phyloP scores from a whole-genome alignment of 805 yeast genomes.

The Priceomyces carsonii region DNA sequence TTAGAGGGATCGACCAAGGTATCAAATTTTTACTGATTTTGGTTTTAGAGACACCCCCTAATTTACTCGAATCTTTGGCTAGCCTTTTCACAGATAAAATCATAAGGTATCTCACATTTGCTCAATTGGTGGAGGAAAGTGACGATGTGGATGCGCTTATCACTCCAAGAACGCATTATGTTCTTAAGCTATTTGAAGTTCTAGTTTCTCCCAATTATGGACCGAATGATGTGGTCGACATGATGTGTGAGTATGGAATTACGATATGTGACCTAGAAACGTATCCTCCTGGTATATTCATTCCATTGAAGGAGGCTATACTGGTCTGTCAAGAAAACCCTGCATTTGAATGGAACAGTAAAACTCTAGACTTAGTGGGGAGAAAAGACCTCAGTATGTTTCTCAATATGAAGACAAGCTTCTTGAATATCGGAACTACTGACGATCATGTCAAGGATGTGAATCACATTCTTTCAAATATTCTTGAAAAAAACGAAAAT shows the following conservation, averaged over 20 bases:
- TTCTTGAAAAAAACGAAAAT: slow-evolving; percentile 41
- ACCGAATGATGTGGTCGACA: slow-evolving; percentile 54
- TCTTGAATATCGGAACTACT: slow-evolving; percentile 4
- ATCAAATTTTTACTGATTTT: slow-evolving; percentile 45
- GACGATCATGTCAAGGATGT: slow-evolving; percentile 30
- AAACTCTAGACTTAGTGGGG: slow-evolving; percentile 58
- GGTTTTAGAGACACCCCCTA: slow-evolving; percentile 59
- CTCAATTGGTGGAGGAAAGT: slow-evolving; percentile 64
- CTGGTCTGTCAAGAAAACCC: slow-evolving; percentile 53
- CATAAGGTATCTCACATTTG: slow-evolving; percentile 61
- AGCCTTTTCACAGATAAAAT: slow-evolving; percentile 47
- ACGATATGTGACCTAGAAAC: slow-evolving; percentile 56
- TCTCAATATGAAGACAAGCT: slow-evolving; percentile 15
- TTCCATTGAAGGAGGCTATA: slow-evolving; percentile 67
- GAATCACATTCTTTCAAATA: slow-evolving; percentile 40
- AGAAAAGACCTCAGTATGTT: slow-evolving; percentile 60
- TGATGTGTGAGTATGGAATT: slow-evolving; percentile 61
- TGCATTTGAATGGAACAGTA: slow-evolving; percentile 47
- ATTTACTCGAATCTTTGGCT: slow-evolving; percentile 54
- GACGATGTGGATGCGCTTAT: slow-evolving; percentile 58
- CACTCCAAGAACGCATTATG: slow-evolving; percentile 65
- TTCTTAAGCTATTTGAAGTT: slow-evolving; percentile 62
- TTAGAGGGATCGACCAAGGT: slow-evolving; percentile 32
- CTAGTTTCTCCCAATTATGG: slow-evolving; percentile 55
- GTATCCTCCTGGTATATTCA: slow-evolving; percentile 68